These are phyloP conservation scores for Erysimum cheiri DNA, from an alignment of 441 rosid genomes.

Conservation along the genomic window DNA sequence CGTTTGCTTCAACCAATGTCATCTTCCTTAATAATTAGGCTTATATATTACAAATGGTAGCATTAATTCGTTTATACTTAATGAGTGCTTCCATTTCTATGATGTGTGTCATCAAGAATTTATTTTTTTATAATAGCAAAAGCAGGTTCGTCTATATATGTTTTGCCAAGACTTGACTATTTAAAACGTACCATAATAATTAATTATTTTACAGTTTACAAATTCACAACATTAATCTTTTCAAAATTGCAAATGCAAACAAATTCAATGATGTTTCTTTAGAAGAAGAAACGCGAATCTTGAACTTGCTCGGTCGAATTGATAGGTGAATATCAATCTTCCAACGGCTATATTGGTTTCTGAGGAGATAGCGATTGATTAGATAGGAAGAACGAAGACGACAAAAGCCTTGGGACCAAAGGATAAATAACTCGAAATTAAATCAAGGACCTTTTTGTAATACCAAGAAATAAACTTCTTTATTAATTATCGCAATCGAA, in stretches of 20 bases:
- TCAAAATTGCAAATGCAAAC: too few species aligned
- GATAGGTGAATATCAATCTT: background rate
- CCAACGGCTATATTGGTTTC: constrained; percentile 34
- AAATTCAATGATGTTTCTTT: too few species aligned
- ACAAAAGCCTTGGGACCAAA: constrained; percentile 31
- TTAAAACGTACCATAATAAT: too few species aligned
- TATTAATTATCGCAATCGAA: too few species aligned
- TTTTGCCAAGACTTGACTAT: background rate
- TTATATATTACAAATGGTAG: constrained; percentile 12
- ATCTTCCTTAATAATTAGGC: constrained; percentile 7
- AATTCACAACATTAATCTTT: background rate
- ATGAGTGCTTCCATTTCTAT: background rate
- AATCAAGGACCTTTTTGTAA: background rate
- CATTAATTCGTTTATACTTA: background rate
- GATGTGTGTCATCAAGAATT: too few species aligned
- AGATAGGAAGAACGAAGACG: constrained; percentile 3
- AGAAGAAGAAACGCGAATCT: background rate
- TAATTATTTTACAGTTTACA: background rate
- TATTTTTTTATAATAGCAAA: background rate
- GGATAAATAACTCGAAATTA: constrained; percentile 17
- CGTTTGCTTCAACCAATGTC: constrained; percentile 12
- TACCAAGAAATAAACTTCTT: background rate
- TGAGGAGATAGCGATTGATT: constrained; percentile 33
- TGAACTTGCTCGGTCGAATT: background rate
- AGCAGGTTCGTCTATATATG: background rate